Evolutionary conservation across 2,329 filamentous ascomycete species (phyloP), one percentile per base, ranked within the genome.

Genomic region (Dothidotthia symphoricarpi): DNA sequence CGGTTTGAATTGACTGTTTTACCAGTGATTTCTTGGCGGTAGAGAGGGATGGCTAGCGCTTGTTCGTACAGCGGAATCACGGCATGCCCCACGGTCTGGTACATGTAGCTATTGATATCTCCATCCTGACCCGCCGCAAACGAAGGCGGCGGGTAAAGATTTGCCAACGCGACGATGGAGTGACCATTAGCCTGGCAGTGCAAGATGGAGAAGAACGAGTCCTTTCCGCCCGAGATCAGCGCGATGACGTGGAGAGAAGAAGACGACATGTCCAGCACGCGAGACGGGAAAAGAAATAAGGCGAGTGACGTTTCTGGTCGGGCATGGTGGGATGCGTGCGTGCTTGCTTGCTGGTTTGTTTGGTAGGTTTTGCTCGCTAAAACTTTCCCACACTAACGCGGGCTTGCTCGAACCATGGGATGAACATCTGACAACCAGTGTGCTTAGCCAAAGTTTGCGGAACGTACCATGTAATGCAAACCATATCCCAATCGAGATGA

Each of bases 51-150:
- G 0, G 77, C 81, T 2, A 95, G 82, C 24, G 88, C 89, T 31
- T 78, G 68, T 43, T 83, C 82, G 63, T 96, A 97, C 12, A 95
- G 76, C 2, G 90, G 88, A 40, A 97, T 84, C 13, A 96, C 74
- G 41, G 81, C 77, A 68, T 97, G 88, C 10, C 93, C 93, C 43
- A 96, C 87, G 3, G 93, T 98, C 73, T 98, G 93, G 74, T 97
- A 98, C 93, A 98, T 98, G 81, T 93, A 97, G 71, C 90, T 96
- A 68, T 98, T 88, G 55, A 95, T 76, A 65, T 97, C 87, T 39
- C 76, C 70, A 47, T 75, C 72, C 22, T 45, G 38, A 36, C 36
- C 45, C 31, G 45, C 27, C 6, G 43, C 39, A 12, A 40, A 27
- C 9, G 71, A 34, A 22, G 19, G 5, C 19, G 9, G 9, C 12